Evolutionary conservation across 306 rosid species (phyloP), one percentile per base, ranked within the genome.

Genomic region (Sphenostylis stenocarpa): DNA sequence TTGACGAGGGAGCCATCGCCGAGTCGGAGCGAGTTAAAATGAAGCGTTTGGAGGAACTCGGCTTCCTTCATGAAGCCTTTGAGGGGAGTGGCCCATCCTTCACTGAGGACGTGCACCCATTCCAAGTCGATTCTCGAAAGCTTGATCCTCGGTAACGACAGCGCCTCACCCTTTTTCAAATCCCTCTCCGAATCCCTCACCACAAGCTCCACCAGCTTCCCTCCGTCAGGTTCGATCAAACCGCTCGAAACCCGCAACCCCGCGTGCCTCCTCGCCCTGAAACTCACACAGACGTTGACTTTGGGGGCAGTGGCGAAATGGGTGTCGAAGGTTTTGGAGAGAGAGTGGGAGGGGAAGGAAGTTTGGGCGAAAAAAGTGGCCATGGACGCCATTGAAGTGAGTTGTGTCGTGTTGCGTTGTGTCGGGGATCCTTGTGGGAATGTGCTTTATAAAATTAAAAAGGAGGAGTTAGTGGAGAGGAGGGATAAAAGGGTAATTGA

Each of bases 41-140:
- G 99, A 92, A 96, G 99, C 85, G 98, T 96, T 96, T 92, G 99
- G 99, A 96, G 99, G 98, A 96, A 92, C 99, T 96, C 98, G n/a
- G 83, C 78, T 72, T 96, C 96, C 83, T 87, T 88, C 99, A 96
- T 92, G 89, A 96, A 96, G 47, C 99, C 99, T 0, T 74, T 21
- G 7, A 96, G 88, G 1, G 99, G 99, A 15, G 96, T 92, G 3
- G 99, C 96, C 99, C 99, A 96, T 0, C 99, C 99, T 84, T 96
- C 99, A 83, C 98, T 89, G 33, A 96, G 90, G 4, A 92, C 99
- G 5, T 96, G 99, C 28, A 91, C 90, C 98, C 99, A 96, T 48
- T 92, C 87, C 14, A 88, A 52, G 68, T 96, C 98, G 62, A 96
- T 90, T 44, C 86, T 58, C 0, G 98, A 88, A 19, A 96, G 92